A percentile compares a stretch with the other conserved stretches of the same genome.
phyloP scores from a whole-genome alignment of 2,329 filamentous ascomycete species.

The Botrytis pseudocinerea region DNA sequence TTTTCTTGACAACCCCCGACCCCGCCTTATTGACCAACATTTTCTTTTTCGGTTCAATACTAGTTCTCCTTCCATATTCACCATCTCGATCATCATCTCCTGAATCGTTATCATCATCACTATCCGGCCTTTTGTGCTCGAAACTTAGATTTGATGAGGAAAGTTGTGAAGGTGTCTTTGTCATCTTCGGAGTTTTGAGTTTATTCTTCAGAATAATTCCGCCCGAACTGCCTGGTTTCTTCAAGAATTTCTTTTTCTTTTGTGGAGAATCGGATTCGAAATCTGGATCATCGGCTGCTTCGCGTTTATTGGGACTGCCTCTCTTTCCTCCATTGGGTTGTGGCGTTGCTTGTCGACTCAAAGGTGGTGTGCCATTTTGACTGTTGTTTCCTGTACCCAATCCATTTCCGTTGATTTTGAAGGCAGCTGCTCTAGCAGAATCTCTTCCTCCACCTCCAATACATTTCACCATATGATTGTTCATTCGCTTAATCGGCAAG shows the following conservation, averaged over 20 bases:
- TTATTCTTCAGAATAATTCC: slow-evolving; percentile 29
- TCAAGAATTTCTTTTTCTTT: slow-evolving; percentile 39
- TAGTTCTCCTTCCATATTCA: slow-evolving; percentile 33
- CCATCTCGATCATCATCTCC: slow-evolving; percentile 38
- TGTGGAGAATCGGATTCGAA: slow-evolving; percentile 37
- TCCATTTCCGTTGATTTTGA: slow-evolving; percentile 59
- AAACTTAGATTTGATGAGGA: slow-evolving; percentile 34
- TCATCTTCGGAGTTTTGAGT: slow-evolving; percentile 36
- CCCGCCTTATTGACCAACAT: slow-evolving; percentile 25
- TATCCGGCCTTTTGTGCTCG: slow-evolving; percentile 31
- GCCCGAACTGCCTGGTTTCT: slow-evolving; percentile 29
- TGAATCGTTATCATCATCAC: slow-evolving; percentile 33
- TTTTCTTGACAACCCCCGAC: slow-evolving; percentile 25
- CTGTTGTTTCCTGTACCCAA: slow-evolving; percentile 42
- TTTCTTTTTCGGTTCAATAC: slow-evolving; percentile 37
- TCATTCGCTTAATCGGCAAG: slow-evolving; percentile 63
- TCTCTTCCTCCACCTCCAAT: slow-evolving; percentile 66
- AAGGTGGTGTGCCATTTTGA: slow-evolving; percentile 59
- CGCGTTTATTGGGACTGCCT: slow-evolving; percentile 39
- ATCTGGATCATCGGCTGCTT: slow-evolving; percentile 39
- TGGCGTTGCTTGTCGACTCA: slow-evolving; percentile 64
- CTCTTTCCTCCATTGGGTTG: slow-evolving; percentile 36
- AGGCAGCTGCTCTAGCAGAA: slow-evolving; percentile 61
- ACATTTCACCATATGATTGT: slow-evolving; percentile 68
- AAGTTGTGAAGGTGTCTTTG: slow-evolving; percentile 29